These are phyloP conservation scores for Kluyveromyces aestuarii DNA, from an alignment of 805 yeast species.

Conservation along the genomic window DNA sequence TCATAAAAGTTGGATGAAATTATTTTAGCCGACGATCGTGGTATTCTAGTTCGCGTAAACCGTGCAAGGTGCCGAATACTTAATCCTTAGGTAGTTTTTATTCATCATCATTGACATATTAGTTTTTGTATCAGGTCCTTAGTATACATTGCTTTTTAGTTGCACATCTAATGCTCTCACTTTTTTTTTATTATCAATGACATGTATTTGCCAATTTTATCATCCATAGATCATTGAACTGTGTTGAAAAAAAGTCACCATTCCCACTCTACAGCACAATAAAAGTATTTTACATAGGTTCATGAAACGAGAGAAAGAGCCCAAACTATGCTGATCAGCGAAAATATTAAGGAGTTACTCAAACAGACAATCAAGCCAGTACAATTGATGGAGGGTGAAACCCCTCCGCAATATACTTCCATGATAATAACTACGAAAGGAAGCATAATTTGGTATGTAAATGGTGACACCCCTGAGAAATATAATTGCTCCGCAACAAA, in stretches of 20 bases:
- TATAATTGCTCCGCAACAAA: slow-evolving; percentile 17
- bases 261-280: not conserved
- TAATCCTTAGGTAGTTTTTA: not conserved
- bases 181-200: not conserved
- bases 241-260: not conserved
- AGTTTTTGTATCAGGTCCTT: not conserved
- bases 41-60: not conserved
- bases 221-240: too few species aligned
- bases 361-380: slow-evolving; percentile 14
- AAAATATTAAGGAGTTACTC: slow-evolving; percentile 15
- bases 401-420: slow-evolving; percentile 18
- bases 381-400: slow-evolving; percentile 1
- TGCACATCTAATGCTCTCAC: not conserved
- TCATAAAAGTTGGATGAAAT: not conserved
- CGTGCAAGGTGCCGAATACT: not conserved
- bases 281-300: not conserved
- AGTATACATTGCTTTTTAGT: not conserved
- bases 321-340: slow-evolving; percentile 15
- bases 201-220: not conserved
- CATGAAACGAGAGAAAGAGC: not conserved
- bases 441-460: slow-evolving; percentile 22
- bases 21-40: not conserved
- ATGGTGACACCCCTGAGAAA: slow-evolving; percentile 5
- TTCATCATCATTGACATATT: not conserved
- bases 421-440: slow-evolving; percentile 21